Base-by-base conservation (phyloP, 2,329 filamentous ascomycete genomes). In the Beauveria varroae region DNA sequence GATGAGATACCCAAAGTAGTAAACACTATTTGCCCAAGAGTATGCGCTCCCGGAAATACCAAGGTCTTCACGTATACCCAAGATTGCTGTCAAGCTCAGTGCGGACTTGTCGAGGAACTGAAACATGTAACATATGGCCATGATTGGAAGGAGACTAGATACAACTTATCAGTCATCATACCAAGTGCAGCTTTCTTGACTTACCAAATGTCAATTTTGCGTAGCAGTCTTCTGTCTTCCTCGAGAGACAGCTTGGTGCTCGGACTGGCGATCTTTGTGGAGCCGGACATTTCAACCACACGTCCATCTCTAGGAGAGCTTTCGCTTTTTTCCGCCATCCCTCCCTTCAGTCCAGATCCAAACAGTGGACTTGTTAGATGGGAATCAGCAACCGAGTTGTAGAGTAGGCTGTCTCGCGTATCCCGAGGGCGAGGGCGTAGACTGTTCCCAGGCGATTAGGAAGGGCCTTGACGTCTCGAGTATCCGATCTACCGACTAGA, bases 31-130 rank as follows among this genome's bases (percentile, higher is more conserved):
- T 0, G 80, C 72, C 79, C 81, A 83, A 7, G 78, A 78, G 63
- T 82, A 83, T 55, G 84, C 74, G 46, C 78, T 73, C 6, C 80
- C 79, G 7, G 74, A 72, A 24, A 84, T 69, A 18, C 71, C 65
- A 56, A 80, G 75, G 26, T 80, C 80, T 9, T 74, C 67, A 30
- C 73, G 73, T 6, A 83, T 68, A 1, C 79, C 78, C 76, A 82
- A 76, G 64, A 82, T 73, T 37, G 78, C 77, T 0, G 79, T 78
- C 67, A 81, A 80, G n/a, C 73, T 77, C 1, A 85, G 70, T 0
- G 78, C 79, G 0, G 80, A 81, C 69, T 87, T 86, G 72, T 87
- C 85, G 2, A 84, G 74, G 64, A 81, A 86, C 63, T 86, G 84
- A 5, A 86, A 72, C 20, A 82, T 78, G 66, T 86, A 86, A 1